These are phyloP conservation scores for Sporothrix pallida DNA, from an alignment of 2,329 filamentous ascomycete genomes.

Conservation along the genomic window DNA sequence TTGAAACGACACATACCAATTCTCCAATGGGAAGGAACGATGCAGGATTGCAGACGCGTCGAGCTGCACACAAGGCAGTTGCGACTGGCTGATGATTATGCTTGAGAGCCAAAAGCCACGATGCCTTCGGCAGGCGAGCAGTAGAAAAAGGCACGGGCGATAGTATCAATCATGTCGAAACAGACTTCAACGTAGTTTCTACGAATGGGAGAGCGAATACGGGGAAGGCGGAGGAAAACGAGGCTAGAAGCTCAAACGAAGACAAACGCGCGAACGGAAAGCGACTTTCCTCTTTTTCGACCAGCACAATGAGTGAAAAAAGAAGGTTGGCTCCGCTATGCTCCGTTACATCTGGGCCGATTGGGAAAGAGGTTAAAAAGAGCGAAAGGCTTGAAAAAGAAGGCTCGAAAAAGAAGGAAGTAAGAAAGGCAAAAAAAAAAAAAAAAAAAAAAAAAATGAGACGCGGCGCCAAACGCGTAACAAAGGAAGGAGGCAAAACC, in stretches of 20 bases:
- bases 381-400: too few species aligned
- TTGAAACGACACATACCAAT: neutral
- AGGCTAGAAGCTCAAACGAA: neutral
- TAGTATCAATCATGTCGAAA: too few species aligned
- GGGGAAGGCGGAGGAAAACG: slow-evolving; percentile 18
- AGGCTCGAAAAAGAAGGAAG: too few species aligned
- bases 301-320: slow-evolving; percentile 6
- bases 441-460: neutral
- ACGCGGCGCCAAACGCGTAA: slow-evolving; percentile 1
- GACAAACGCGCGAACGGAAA: neutral
- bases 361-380: too few species aligned
- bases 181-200: neutral
- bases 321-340: slow-evolving; percentile 24
- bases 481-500: neutral
- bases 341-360: slow-evolving; percentile 13
- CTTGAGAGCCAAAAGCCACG: neutral
- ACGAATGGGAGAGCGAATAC: slow-evolving; percentile 13
- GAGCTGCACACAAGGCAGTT: neutral
- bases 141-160: too few species aligned
- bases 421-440: too few species aligned
- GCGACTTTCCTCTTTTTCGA: neutral
- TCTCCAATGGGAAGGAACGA: slow-evolving; percentile 9
- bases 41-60: neutral
- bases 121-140: neutral
- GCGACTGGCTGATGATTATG: neutral